Conservation (phyloP, 257 asterid genomes). For the Jacaranda copaia region DNA sequence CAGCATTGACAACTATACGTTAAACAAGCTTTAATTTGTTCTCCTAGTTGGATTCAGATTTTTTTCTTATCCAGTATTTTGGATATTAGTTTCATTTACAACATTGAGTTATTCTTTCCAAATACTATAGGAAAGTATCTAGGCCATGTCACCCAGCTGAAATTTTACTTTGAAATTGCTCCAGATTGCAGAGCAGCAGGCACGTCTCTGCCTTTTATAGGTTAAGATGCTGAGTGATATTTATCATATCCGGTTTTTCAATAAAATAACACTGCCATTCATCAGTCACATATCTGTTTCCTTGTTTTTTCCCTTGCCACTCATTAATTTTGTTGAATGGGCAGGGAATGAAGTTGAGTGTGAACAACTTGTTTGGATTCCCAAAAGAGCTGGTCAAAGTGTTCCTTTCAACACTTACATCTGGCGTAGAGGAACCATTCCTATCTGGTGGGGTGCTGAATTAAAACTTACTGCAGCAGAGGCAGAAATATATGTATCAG, state of each 20-base stretch:
- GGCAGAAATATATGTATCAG: slow-evolving; percentile 96
- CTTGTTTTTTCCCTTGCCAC: slow-evolving; percentile 20
- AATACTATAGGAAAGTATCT: slow-evolving; percentile 14
- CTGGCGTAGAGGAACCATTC: slow-evolving; percentile 99
- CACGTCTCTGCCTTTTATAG: slow-evolving; percentile 28
- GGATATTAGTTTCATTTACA: background rate
- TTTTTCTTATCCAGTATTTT: slow-evolving; percentile 13
- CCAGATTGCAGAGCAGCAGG: slow-evolving; percentile 8
- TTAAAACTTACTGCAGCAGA: slow-evolving; percentile 96
- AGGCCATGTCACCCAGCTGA: slow-evolving; percentile 24
- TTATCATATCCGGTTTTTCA: slow-evolving; percentile 29
- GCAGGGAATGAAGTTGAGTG: slow-evolving; percentile 99
- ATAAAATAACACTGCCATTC: slow-evolving; percentile 30
- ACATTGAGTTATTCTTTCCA: slow-evolving; percentile 16
- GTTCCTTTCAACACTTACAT: slow-evolving; percentile 90
- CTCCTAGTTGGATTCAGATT: slow-evolving; percentile 14
- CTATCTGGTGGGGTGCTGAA: slow-evolving; percentile 99
- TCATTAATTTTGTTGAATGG: slow-evolving; percentile 44
- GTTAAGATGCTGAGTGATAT: slow-evolving; percentile 23
- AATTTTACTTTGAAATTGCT: slow-evolving; percentile 21
- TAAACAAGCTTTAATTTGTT: slow-evolving; percentile 23
- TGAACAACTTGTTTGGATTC: slow-evolving; percentile 96
- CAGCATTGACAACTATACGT: background rate
- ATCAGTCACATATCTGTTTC: slow-evolving; percentile 15
- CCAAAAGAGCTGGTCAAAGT: slow-evolving; percentile 76